Evolutionary conservation across 352 stramenopile species (phyloP).

Genomic region (Albugo laibachii): DNA sequence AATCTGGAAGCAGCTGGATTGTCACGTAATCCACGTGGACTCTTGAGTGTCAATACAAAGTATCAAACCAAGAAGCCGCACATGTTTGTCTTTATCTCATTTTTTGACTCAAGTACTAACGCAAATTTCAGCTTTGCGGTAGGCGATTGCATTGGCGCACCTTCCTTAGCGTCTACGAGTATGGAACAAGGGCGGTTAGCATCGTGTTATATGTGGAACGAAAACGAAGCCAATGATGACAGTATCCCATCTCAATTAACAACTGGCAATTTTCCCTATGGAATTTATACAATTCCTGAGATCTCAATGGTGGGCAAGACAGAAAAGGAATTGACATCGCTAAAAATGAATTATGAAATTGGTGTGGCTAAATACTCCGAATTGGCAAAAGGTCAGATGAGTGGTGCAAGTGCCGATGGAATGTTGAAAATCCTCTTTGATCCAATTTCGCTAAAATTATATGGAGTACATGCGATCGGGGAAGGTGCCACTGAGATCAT

Average conservation of each 20-base stretch:
- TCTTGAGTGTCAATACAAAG: constrained; percentile 73
- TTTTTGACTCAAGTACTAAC: background rate
- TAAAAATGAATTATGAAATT: constrained; percentile 73
- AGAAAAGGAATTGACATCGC: constrained; percentile 66
- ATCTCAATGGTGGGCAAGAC: constrained; percentile 84
- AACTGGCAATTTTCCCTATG: constrained; percentile 74
- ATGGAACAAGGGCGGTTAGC: constrained; percentile 79
- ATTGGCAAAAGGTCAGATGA: constrained; percentile 81
- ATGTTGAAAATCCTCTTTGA: constrained; percentile 83
- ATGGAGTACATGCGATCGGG: constrained; percentile 77
- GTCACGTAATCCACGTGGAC: constrained; percentile 45
- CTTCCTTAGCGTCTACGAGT: constrained; percentile 70
- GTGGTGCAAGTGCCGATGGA: constrained; percentile 24
- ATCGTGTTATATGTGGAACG: constrained; percentile 73
- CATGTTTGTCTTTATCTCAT: constrained; percentile 21
- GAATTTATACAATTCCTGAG: constrained; percentile 84
- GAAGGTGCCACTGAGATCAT: constrained; percentile 83
- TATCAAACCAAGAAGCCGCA: constrained; percentile 72
- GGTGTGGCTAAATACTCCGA: constrained; percentile 75
- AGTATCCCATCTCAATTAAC: constrained; percentile 35
- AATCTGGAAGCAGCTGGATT: constrained; percentile 70
- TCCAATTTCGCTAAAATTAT: constrained; percentile 51
- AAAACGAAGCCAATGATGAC: constrained; percentile 15
- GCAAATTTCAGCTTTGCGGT: constrained; percentile 37
- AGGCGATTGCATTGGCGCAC: constrained; percentile 78